Evolutionary conservation across 129 eudicot genomes (phyloP).

Genomic region (Tagetes erecta): DNA sequence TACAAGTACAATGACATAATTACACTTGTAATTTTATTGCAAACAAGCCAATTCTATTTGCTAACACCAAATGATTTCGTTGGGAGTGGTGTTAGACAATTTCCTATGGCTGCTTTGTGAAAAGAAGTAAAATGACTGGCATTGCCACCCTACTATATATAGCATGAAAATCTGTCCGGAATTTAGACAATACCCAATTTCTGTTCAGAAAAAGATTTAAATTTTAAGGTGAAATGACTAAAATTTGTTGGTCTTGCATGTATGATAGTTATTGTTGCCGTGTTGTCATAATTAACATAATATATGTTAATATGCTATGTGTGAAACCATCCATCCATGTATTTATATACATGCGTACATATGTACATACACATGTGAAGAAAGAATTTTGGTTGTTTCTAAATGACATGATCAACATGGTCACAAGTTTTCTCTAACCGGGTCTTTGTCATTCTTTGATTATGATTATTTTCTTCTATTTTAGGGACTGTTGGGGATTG

Average conservation of each 20-base stretch:
- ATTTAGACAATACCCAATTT: too few species aligned
- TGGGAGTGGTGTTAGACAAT: not conserved
- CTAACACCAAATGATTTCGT: not conserved
- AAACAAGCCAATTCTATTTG: not conserved
- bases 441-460: slow-evolving; percentile 10
- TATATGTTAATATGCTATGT: not conserved
- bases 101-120: not conserved
- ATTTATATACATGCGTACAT: not conserved
- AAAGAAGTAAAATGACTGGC: too few species aligned
- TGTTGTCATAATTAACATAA: not conserved
- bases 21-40: not conserved
- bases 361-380: not conserved
- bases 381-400: not conserved
- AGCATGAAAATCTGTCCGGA: too few species aligned
- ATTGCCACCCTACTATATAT: too few species aligned
- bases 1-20: not conserved
- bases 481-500: slow-evolving; percentile 24
- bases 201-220: too few species aligned
- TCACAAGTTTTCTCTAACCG: not conserved
- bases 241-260: not conserved
- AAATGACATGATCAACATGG: not conserved
- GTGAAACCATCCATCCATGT: not conserved
- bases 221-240: not conserved
- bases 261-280: not conserved
- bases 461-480: slow-evolving; percentile 21